Conservation (phyloP, 441 rosid species). For the Hura crepitans region DNA sequence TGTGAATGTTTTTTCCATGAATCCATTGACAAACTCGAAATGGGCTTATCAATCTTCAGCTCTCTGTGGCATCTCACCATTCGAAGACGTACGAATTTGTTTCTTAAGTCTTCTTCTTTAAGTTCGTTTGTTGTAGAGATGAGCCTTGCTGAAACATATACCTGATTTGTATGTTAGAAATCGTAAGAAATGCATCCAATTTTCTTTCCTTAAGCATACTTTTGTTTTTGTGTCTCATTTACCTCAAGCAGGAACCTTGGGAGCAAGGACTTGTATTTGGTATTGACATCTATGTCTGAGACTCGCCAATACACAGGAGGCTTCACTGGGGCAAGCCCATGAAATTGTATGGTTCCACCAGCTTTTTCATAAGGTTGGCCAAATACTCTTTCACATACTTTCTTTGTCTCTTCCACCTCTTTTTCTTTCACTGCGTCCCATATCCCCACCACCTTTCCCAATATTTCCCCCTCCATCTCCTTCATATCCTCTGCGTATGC, state of each 20-base stretch:
- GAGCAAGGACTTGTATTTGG: slow-evolving; percentile 59
- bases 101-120: slow-evolving; percentile 20
- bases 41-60: slow-evolving; percentile 50
- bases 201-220: no score
- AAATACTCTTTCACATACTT: slow-evolving; percentile 56
- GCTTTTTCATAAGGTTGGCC: slow-evolving; percentile 82
- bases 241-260: slow-evolving; percentile 82
- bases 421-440: slow-evolving; percentile 46
- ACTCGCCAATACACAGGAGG: slow-evolving; percentile 57
- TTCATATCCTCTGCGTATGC: slow-evolving; percentile 65
- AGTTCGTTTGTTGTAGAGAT: slow-evolving; percentile 30
- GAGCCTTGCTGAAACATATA: slow-evolving; percentile 50
- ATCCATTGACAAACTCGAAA: slow-evolving; percentile 35
- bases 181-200: neutral
- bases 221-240: no score
- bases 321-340: slow-evolving; percentile 26
- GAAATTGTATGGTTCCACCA: slow-evolving; percentile 46
- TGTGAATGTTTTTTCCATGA: slow-evolving; percentile 68
- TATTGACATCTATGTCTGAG: slow-evolving; percentile 60
- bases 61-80: slow-evolving; percentile 63
- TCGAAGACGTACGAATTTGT: slow-evolving; percentile 47
- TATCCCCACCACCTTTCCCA: slow-evolving; percentile 41
- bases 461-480: slow-evolving; percentile 38
- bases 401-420: slow-evolving; percentile 51
- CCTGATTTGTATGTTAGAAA: slow-evolving; percentile 32